These are phyloP conservation scores for Magnolia officinalis DNA, from an alignment of 164 flowering plant genomes.

Conservation along the genomic window DNA sequence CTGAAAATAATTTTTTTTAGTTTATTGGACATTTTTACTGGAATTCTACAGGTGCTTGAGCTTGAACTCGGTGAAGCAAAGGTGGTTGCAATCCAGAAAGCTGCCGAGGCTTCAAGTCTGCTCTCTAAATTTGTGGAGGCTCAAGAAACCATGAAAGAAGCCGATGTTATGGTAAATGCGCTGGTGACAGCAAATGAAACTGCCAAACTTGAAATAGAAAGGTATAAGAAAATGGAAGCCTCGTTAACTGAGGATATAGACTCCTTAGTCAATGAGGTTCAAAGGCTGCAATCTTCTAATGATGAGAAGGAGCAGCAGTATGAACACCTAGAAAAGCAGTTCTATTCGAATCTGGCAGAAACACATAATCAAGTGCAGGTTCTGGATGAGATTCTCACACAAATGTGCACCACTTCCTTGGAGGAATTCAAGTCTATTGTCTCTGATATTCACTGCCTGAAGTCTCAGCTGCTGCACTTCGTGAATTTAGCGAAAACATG, in stretches of 20 bases:
- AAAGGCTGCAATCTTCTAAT: slow-evolving; percentile 40
- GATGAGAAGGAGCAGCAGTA: slow-evolving; percentile 35
- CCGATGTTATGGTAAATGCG: slow-evolving; percentile 74
- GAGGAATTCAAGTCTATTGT: slow-evolving; percentile 40
- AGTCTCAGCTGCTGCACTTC: slow-evolving; percentile 42
- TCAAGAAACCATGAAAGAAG: slow-evolving; percentile 72
- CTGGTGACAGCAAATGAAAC: slow-evolving; percentile 68
- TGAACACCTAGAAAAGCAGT: slow-evolving; percentile 44
- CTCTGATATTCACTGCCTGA: slow-evolving; percentile 43
- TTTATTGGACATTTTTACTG: background rate
- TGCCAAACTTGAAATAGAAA: slow-evolving; percentile 57
- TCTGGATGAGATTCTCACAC: slow-evolving; percentile 41
- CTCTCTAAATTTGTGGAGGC: slow-evolving; percentile 76
- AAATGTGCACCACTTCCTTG: slow-evolving; percentile 29
- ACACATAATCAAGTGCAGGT: slow-evolving; percentile 34
- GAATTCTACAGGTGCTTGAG: slow-evolving; percentile 47
- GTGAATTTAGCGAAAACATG: slow-evolving; percentile 43
- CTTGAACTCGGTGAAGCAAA: slow-evolving; percentile 58
- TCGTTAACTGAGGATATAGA: slow-evolving; percentile 36
- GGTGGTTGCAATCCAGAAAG: slow-evolving; percentile 50
- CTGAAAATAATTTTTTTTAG: background rate
- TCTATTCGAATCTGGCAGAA: slow-evolving; percentile 31
- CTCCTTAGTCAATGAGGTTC: slow-evolving; percentile 37
- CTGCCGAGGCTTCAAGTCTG: slow-evolving; percentile 63
- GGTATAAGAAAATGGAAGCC: slow-evolving; percentile 33